Base-by-base conservation (phyloP, 2,329 filamentous ascomycete species). In the Meredithiella fracta region DNA sequence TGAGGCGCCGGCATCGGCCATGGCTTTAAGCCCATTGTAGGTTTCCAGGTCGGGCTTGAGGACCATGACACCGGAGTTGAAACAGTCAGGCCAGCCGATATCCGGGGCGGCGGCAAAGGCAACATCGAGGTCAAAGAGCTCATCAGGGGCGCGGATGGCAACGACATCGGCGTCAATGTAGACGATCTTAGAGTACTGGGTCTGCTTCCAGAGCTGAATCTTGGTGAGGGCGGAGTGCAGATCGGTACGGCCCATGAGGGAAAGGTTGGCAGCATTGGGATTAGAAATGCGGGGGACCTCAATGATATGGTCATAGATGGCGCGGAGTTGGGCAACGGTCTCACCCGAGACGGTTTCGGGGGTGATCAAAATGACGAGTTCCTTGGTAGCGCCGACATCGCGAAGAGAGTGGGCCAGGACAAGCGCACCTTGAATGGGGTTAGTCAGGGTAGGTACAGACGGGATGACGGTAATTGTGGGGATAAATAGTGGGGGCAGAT, bases 11-110 rank as follows among this genome's bases (percentile, higher is more conserved):
- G 82, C 76, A 62, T 89, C 79, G 25, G 92, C 89, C 75, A 96
- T 81, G 60, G 86, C 86, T 60, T 82, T 74, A 65, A 98, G 75
- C 44, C 87, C 85, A 69, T 88, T 83, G 69, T 90, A 97, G 62
- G 94, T 90, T 57, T 83, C 85, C 77, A 90, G 74, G 68, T 91
- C 85, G 34, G 92, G 92, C 15, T 77, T 83, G 59, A 98, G 70
- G 37, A 89, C 88, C 88, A 98, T 94, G 63, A 98, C 81, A 64
- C 92, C 92, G n/a, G 86, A 89, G 70, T 98, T 98, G 80, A 97
- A 97, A 59, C 90, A 79, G 70, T 98, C 92, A 34, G 92, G 92
- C 92, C 92, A 98, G 62, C 92, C 92, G 63, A 97, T 89, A 68
- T 98, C 92, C 31, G 92, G 90, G 9, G 86, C 89, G 1, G 92